phyloP scores from a whole-genome alignment of 2,329 filamentous ascomycete species.

The Nothomitra cinnamomea region DNA sequence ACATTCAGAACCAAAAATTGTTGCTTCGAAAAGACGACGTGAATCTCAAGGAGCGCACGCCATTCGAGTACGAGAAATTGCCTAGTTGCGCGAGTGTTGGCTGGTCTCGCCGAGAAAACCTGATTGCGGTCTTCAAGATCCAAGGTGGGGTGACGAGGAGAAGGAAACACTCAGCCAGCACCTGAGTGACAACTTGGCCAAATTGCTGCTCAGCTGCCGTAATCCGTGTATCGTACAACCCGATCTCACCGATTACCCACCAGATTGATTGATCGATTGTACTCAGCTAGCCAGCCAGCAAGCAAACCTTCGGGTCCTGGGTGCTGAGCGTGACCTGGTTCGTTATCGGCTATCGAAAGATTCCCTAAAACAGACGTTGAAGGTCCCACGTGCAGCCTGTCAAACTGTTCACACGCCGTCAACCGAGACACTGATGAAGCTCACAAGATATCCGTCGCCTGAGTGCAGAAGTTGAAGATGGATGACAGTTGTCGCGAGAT shows the following conservation, averaged over 20 bases:
- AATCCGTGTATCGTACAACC: neutral
- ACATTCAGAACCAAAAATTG: neutral
- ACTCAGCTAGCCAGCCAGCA: neutral
- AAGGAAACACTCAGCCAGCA: neutral
- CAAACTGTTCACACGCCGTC: too few relatives aligned
- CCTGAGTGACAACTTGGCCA: neutral
- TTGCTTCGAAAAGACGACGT: neutral
- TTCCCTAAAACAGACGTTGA: too few relatives aligned
- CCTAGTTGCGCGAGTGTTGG: neutral
- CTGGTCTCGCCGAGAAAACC: neutral
- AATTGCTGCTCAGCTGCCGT: neutral
- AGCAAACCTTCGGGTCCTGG: too few relatives aligned
- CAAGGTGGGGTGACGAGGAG: neutral
- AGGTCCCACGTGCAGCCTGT: too few relatives aligned
- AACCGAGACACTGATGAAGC: too few relatives aligned
- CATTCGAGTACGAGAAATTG: neutral
- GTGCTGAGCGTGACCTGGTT: too few relatives aligned
- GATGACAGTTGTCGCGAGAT: too few relatives aligned
- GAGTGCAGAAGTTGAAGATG: too few relatives aligned
- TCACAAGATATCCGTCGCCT: too few relatives aligned
- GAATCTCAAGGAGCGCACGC: neutral
- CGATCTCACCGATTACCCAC: neutral
- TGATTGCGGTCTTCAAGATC: neutral
- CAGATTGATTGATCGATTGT: neutral
- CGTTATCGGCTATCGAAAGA: too few relatives aligned